Conservation (phyloP, 805 yeast genomes). For the Lipomyces sp. region DNA sequence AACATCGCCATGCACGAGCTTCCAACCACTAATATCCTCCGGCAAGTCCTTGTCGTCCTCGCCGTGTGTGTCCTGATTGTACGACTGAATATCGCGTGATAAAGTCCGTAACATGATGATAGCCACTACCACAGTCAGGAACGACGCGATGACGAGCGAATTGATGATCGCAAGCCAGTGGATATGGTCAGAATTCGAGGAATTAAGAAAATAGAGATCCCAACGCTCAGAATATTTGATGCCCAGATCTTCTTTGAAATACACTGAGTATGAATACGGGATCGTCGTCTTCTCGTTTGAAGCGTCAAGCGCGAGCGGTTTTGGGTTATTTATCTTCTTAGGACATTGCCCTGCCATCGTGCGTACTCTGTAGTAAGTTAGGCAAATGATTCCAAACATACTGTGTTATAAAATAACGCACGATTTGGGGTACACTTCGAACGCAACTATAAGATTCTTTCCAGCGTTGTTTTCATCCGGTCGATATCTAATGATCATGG, state of each 20-base stretch:
- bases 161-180: slow-evolving; percentile 82
- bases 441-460: slow-evolving; percentile 67
- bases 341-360: slow-evolving; percentile 63
- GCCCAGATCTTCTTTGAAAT: slow-evolving; percentile 81
- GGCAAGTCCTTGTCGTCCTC: slow-evolving; percentile 39
- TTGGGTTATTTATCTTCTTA: slow-evolving; percentile 65
- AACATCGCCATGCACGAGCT: slow-evolving; percentile 58
- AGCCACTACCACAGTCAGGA: slow-evolving; percentile 68
- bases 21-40: slow-evolving; percentile 54
- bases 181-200: slow-evolving; percentile 55
- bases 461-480: slow-evolving; percentile 45
- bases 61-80: slow-evolving; percentile 40
- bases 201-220: slow-evolving; percentile 69
- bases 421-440: slow-evolving; percentile 86
- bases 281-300: slow-evolving; percentile 50
- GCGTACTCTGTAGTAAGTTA: background rate
- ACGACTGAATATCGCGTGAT: slow-evolving; percentile 54
- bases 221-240: slow-evolving; percentile 72
- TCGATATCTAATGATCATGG: slow-evolving; percentile 78
- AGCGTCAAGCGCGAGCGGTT: slow-evolving; percentile 59
- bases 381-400: background rate
- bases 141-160: slow-evolving; percentile 65
- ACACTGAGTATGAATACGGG: slow-evolving; percentile 83
- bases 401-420: slow-evolving; percentile 47
- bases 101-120: slow-evolving; percentile 63